A percentile compares a stretch with the other conserved stretches of the same genome.
Evolutionary conservation across 2,329 filamentous ascomycete genomes (phyloP).

Genomic region (Fusarium graminum): DNA sequence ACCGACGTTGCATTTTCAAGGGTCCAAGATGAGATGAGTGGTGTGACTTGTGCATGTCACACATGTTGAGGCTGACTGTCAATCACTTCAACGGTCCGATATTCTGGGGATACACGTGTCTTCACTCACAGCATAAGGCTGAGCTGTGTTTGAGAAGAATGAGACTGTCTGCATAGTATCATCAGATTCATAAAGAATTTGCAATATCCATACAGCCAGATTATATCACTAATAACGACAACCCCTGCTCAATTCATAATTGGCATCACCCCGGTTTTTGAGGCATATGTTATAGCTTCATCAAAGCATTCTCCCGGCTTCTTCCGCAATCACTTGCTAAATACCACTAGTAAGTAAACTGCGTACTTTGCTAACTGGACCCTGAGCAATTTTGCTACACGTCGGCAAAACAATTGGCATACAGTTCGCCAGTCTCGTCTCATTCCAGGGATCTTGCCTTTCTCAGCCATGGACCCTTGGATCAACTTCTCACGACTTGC

Average conservation of each 20-base stretch:
- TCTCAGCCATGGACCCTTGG: conserved; percentile 14
- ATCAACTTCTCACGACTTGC: conserved; percentile 22
- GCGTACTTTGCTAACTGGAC: conserved; percentile 18
- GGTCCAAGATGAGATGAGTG: conserved; percentile 38
- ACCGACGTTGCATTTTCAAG: conserved; percentile 32
- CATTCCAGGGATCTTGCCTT: conserved; percentile 36
- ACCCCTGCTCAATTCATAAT: conserved; percentile 10
- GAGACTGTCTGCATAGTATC: conserved; percentile 4
- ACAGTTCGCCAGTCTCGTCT: conserved; percentile 7
- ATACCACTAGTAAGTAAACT: conserved; percentile 19
- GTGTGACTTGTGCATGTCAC: conserved; percentile 46
- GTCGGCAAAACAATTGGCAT: conserved; percentile 14
- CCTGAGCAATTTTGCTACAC: conserved; percentile 9
- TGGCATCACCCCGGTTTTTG: conserved; percentile 9
- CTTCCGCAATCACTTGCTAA: conserved; percentile 6
- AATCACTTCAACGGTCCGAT: conserved; percentile 31
- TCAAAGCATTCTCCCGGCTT: conserved; percentile 14
- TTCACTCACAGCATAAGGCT: conserved; percentile 1
- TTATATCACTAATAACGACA: conserved; percentile 1
- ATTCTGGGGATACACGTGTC: conserved; percentile 16
- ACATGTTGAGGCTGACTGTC: conserved; percentile 44
- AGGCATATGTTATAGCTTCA: conserved; percentile 23
- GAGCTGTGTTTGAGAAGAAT: conserved; percentile 3
- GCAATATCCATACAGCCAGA: conserved; percentile 2
- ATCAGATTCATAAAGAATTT: conserved; percentile 8